Base-by-base conservation (phyloP, 2,329 filamentous ascomycete genomes). In the Cadophora sp. region DNA sequence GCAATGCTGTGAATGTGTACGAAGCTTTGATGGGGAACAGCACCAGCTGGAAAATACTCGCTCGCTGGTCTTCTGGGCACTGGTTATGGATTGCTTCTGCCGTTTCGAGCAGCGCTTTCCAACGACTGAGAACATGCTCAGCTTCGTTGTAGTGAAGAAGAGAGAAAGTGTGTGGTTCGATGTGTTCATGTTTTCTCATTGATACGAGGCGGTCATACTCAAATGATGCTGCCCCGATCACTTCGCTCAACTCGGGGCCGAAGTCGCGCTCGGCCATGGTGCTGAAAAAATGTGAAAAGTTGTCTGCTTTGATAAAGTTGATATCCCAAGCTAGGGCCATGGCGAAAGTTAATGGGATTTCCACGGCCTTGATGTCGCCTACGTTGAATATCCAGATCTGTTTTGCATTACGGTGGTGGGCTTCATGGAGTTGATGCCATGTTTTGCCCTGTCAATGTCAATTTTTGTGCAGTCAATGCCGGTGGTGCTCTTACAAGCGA, bases 281-380 rank as follows among this genome's bases (percentile, higher is more conserved):
- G 24, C 81, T 74, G 12, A 88, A 81, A 85, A 88, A 91, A 6
- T 81, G 79, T 0, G 79, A 78, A 0, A 86, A 84, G 58, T 83
- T 86, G 51, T 85, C 82, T 62, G 84, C 80, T 40, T 82, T 80
- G 81, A 85, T 89, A 0, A 79, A 76, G 29, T 84, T 79, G 24
- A 86, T 83, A 73, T 91, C 86, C 76, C 91, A 92, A 1, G 87
- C 89, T 69, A 91, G 81, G 69, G 90, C 87, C 71, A 91, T 81
- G 78, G 88, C 90, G 77, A 91, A 88, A 74, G 81, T 86, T 74
- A 91, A 86, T 34, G 88, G 87, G 22, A 90, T 81, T 79, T 91
- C 86, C 79, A 75, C 46, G 0, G 84, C 83, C 75, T 89, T 89
- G 62, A 89, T 80, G 72, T 89, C 86, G 22, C 86, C 86, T 7